Evolutionary conservation across 1,284 basidiomycete genomes (phyloP).

Genomic region (Hypsizygus ulmarius): DNA sequence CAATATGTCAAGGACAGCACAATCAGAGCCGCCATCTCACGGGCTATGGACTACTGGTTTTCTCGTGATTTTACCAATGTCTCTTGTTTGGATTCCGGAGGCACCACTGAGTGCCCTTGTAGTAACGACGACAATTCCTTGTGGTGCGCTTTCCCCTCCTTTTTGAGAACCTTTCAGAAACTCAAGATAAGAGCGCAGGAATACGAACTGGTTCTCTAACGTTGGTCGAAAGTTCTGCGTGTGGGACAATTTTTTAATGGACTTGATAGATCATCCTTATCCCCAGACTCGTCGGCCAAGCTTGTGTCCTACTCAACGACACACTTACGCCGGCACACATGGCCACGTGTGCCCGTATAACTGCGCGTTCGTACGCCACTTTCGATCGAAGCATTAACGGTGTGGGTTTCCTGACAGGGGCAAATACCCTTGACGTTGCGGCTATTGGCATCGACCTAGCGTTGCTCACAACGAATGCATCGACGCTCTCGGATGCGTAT

Average conservation of each 20-base stretch:
- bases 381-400: conserved; percentile 25
- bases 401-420: conserved; percentile 52
- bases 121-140: conserved; percentile 43
- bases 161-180: background rate
- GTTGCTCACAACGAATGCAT: conserved; percentile 43
- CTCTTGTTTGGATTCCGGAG: conserved; percentile 57
- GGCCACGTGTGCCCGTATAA: conserved; percentile 49
- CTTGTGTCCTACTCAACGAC: conserved; percentile 55
- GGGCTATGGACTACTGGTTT: conserved; percentile 70
- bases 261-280: conserved; percentile 52
- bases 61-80: conserved; percentile 53
- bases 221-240: conserved; percentile 26
- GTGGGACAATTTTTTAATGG: background rate
- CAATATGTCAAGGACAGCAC: conserved; percentile 40
- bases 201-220: conserved; percentile 64
- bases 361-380: conserved; percentile 45
- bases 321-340: conserved; percentile 44
- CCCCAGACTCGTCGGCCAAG: conserved; percentile 28
- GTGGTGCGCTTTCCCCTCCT: conserved; percentile 27
- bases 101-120: conserved; percentile 51
- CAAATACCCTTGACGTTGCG: conserved; percentile 63
- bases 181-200: conserved; percentile 28
- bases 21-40: conserved; percentile 42
- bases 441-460: conserved; percentile 56
- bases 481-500: conserved; percentile 52